Conservation (phyloP, 345 rosid genomes). For the Bruguiera sexangula region DNA sequence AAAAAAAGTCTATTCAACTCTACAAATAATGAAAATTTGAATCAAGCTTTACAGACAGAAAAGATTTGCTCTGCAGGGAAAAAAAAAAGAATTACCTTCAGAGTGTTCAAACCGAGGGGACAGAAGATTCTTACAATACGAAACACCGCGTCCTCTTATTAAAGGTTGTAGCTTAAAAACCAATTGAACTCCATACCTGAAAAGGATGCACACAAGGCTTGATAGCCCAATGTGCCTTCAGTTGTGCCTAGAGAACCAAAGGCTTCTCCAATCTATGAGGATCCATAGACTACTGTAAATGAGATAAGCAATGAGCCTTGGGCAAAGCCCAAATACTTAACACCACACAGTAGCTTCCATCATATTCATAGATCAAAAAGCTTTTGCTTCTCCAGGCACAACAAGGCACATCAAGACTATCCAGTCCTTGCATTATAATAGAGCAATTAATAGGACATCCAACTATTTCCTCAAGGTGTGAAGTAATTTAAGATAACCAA, state of each 20-base stretch:
- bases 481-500: neutral
- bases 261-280: slow-evolving; percentile 42
- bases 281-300: slow-evolving; percentile 28
- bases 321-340: slow-evolving; percentile 5
- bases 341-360: slow-evolving; percentile 25
- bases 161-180: slow-evolving; percentile 65
- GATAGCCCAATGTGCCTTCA: slow-evolving; percentile 45
- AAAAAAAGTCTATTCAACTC: slow-evolving; percentile 16
- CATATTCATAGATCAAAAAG: slow-evolving; percentile 30
- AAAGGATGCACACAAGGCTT: slow-evolving; percentile 30
- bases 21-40: slow-evolving; percentile 9
- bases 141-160: slow-evolving; percentile 96
- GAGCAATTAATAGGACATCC: slow-evolving; percentile 21
- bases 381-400: slow-evolving; percentile 49
- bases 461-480: neutral
- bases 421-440: slow-evolving; percentile 26
- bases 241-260: slow-evolving; percentile 50
- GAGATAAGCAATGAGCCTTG: neutral
- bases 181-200: slow-evolving; percentile 93
- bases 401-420: slow-evolving; percentile 43
- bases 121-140: slow-evolving; percentile 92
- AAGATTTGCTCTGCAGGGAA: neutral
- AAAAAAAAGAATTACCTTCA: slow-evolving; percentile 44
- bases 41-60: neutral
- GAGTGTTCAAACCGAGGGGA: slow-evolving; percentile 94